phyloP scores from a whole-genome alignment of 1,284 basidiomycete species.

The Melampsora americana region DNA sequence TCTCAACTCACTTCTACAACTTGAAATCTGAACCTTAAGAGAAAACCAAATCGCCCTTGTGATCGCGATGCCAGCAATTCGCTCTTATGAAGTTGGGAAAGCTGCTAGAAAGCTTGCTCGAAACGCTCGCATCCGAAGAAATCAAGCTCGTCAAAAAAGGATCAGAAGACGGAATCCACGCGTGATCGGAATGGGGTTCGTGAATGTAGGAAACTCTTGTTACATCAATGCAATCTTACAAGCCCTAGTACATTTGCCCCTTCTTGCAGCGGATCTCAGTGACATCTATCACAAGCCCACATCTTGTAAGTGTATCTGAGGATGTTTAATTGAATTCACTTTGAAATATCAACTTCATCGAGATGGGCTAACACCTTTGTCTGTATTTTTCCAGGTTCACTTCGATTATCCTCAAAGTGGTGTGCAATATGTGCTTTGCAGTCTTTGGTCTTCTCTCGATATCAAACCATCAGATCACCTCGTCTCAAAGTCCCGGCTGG shows the following conservation, averaged over 20 bases:
- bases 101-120: too few species aligned
- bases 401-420: background rate
- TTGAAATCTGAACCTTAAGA: too few species aligned
- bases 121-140: too few species aligned
- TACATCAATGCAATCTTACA: constrained; percentile 55
- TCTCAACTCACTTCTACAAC: too few species aligned
- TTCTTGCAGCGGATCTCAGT: background rate
- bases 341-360: background rate
- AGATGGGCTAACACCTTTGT: background rate
- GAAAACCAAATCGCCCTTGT: too few species aligned
- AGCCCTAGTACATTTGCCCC: background rate
- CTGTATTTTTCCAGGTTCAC: background rate
- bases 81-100: too few species aligned
- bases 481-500: background rate
- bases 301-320: background rate
- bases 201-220: constrained; percentile 54
- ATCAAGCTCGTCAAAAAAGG: too few species aligned
- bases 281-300: background rate
- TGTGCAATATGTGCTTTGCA: background rate
- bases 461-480: background rate
- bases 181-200: constrained; percentile 46
- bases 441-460: background rate
- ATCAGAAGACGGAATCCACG: too few species aligned
- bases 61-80: too few species aligned
- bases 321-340: background rate